Evolutionary conservation across 2,329 filamentous ascomycete genomes (phyloP), one percentile per base, ranked within the genome.

Genomic region (Phyllosticta ampelicida): DNA sequence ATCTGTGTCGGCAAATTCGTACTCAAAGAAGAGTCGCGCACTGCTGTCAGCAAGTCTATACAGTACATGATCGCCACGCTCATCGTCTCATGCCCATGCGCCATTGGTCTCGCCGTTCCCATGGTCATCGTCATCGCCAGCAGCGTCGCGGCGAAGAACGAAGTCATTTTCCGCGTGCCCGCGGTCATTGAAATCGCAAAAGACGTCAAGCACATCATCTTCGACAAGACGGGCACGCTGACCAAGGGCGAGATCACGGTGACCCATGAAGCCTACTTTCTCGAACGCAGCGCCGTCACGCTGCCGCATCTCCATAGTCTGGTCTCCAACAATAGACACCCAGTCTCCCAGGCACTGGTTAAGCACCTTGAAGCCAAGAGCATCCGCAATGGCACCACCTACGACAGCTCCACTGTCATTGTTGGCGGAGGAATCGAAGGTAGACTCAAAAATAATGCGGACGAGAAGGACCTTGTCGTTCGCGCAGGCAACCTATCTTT

Each of bases 171-270:
- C 72, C 87, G 88, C 65, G 79, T 82, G 1, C 80, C 84, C 0
- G 76, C 82, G 49, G 78, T 78, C 1, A 81, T 89, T 19, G 86
- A 90, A 66, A 70, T 79, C 0, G 83, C 81, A 0, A 73, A 79
- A 56, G 84, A 81, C 60, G 73, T 80, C 0, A 78, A 82, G 0
- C 82, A 90, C 63, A 80, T 90, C 1, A 78, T 92, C 0, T 87
- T 92, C 63, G 87, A 92, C 74, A 92, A 92, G 71, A 92, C 89
- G 0, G 87, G 88, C 0, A 92, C 87, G 0, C 68, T 92, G 9
- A 91, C 87, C 0, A 67, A 75, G 23, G 85, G 84, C 0, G 75
- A 77, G 18, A 68, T 80, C 2, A 60, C 65, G 0, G 76, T 78
- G 67, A 69, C 54, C 51, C 68, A n/a, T 30, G 53, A 9, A 19